Evolutionary conservation across 225 moss, liverwort and hornwort genomes (phyloP).

Genomic region (Pseudisothecium myosuroides): DNA sequence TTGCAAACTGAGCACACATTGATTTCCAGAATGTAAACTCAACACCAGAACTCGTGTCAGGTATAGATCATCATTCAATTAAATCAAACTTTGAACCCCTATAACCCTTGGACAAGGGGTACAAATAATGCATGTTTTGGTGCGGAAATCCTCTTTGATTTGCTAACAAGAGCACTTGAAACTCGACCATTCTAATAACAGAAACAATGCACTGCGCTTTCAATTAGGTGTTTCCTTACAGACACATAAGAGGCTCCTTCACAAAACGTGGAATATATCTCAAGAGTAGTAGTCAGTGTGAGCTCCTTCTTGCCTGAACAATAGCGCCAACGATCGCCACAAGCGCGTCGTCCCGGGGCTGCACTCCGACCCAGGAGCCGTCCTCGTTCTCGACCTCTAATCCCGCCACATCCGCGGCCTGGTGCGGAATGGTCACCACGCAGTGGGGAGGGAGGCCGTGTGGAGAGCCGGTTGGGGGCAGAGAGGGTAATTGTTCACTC

Average conservation of each 20-base stretch:
- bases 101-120: not conserved
- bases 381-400: not conserved
- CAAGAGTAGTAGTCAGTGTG: not conserved
- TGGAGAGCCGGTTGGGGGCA: not conserved
- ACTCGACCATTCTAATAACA: not conserved
- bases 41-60: not conserved
- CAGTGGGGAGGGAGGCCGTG: not conserved
- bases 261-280: not conserved
- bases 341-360: not conserved
- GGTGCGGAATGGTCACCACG: not conserved
- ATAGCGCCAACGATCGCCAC: not conserved
- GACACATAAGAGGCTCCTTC: not conserved
- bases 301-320: not conserved
- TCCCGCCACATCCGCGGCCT: not conserved
- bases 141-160: not conserved
- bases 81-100: not conserved
- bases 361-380: not conserved
- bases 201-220: not conserved
- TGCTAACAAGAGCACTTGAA: not conserved
- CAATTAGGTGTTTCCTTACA: not conserved
- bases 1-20: not conserved
- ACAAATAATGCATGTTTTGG: not conserved
- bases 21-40: not conserved
- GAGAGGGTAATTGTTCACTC: not conserved
- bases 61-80: not conserved